Evolutionary conservation across 306 rosid species (phyloP).

Genomic region (Acacia confusa): DNA sequence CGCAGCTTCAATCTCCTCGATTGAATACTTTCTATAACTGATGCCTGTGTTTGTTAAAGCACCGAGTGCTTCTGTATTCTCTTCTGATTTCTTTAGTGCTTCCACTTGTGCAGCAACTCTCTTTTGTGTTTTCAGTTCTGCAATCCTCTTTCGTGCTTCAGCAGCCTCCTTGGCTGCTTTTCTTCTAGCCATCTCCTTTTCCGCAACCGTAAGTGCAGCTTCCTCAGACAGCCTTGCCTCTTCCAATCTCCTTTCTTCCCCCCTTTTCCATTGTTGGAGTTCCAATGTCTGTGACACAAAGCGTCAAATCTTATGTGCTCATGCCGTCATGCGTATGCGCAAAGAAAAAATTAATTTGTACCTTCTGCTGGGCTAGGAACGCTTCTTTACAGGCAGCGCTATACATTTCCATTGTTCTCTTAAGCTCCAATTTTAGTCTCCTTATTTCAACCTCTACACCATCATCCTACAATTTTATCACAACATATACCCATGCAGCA

Average conservation of each 20-base stretch:
- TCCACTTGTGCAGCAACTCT: background rate
- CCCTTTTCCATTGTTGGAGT: background rate
- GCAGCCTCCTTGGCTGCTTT: background rate
- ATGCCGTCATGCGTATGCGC: background rate
- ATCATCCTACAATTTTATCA: constrained; percentile 63
- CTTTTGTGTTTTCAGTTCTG: background rate
- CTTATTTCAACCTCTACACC: constrained; percentile 77
- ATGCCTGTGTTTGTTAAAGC: background rate
- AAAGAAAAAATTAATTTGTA: background rate
- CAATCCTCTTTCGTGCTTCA: background rate
- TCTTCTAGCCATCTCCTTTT: background rate
- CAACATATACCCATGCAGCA: background rate
- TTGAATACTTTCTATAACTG: background rate
- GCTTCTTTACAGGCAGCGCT: constrained; percentile 93
- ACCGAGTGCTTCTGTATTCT: background rate
- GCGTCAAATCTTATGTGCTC: background rate
- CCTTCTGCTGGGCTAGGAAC: constrained; percentile 65
- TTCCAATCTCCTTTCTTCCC: background rate
- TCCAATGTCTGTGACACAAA: background rate
- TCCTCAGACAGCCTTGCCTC: background rate
- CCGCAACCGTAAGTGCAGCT: background rate
- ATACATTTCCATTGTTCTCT: constrained; percentile 94
- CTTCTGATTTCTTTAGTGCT: background rate
- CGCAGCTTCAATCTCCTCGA: background rate
- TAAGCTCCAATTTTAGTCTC: constrained; percentile 83